Percentiles rank a stretch among this genome's conserved stretches.
Evolutionary conservation across 371 early-diverging fungal species (phyloP).

Genomic region (Zopfochytrium polystomum): DNA sequence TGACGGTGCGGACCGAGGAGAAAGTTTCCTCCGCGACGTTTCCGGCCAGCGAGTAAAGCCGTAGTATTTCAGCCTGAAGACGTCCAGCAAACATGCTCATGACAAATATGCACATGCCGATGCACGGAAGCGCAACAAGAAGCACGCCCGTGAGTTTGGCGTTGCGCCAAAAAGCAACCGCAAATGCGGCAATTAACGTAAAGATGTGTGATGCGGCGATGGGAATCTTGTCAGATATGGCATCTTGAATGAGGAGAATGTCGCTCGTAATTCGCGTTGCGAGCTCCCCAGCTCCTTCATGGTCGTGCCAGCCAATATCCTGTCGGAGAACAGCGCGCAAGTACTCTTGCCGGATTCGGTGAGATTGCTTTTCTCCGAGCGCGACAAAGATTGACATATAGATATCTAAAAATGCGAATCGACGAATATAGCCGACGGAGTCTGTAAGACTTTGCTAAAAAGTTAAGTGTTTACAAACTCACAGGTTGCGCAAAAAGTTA

Average conservation of each 20-base stretch:
- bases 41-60: slow-evolving; percentile 33
- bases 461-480: neutral
- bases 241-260: slow-evolving; percentile 24
- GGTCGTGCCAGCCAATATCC: slow-evolving; percentile 90
- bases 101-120: slow-evolving; percentile 21
- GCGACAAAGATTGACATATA: slow-evolving; percentile 29
- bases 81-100: slow-evolving; percentile 18
- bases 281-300: slow-evolving; percentile 54
- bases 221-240: slow-evolving; percentile 33
- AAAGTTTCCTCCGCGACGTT: slow-evolving; percentile 39
- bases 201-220: slow-evolving; percentile 16
- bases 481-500: slow-evolving; percentile 15
- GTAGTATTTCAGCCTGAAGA: slow-evolving; percentile 16
- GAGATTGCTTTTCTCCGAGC: slow-evolving; percentile 29
- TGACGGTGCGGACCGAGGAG: slow-evolving; percentile 32
- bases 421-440: too few relatives aligned
- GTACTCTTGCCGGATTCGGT: slow-evolving; percentile 39
- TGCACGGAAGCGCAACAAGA: slow-evolving; percentile 29
- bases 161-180: slow-evolving; percentile 27
- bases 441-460: too few relatives aligned
- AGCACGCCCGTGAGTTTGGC: slow-evolving; percentile 30
- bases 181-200: slow-evolving; percentile 29
- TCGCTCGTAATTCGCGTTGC: slow-evolving; percentile 53
- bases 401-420: too few relatives aligned
- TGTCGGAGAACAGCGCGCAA: slow-evolving; percentile 64